Evolutionary conservation across 176 grass and related monocot species (phyloP).

Genomic region (Triticum timopheevii): DNA sequence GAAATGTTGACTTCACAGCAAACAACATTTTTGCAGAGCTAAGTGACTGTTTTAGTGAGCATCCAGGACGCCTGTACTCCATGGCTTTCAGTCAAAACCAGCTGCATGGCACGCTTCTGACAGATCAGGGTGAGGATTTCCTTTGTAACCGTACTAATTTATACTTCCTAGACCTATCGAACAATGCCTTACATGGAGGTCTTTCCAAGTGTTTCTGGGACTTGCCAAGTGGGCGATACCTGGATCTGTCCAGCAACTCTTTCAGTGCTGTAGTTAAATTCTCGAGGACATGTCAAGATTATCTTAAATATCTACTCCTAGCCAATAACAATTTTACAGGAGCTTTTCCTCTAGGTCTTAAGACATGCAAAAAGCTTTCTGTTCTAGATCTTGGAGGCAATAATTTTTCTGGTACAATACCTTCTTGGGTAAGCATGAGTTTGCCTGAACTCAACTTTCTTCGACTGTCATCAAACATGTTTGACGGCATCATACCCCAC

Average conservation of each 20-base stretch:
- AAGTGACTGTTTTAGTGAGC: not conserved
- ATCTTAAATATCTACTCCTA: not conserved
- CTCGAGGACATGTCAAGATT: not conserved
- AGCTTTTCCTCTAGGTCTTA: not conserved
- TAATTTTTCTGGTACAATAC: not conserved
- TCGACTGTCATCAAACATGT: not conserved
- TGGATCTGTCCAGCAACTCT: not conserved
- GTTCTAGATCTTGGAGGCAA: not conserved
- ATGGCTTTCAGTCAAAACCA: not conserved
- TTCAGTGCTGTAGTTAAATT: not conserved
- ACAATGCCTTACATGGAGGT: not conserved
- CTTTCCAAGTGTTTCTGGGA: not conserved
- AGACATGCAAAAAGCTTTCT: not conserved
- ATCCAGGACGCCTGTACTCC: rapidly evolving
- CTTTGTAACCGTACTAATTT: not conserved
- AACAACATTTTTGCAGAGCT: not conserved
- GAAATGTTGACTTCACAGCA: not conserved
- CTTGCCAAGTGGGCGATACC: not conserved
- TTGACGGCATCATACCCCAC: not conserved
- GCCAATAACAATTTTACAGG: not conserved
- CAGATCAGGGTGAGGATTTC: not conserved
- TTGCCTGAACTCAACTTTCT: not conserved
- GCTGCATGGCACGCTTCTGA: not conserved
- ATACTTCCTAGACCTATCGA: not conserved
- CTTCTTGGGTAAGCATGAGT: not conserved